phyloP scores from a whole-genome alignment of 2,329 filamentous ascomycete genomes.

The Elsinoe fawcettii region DNA sequence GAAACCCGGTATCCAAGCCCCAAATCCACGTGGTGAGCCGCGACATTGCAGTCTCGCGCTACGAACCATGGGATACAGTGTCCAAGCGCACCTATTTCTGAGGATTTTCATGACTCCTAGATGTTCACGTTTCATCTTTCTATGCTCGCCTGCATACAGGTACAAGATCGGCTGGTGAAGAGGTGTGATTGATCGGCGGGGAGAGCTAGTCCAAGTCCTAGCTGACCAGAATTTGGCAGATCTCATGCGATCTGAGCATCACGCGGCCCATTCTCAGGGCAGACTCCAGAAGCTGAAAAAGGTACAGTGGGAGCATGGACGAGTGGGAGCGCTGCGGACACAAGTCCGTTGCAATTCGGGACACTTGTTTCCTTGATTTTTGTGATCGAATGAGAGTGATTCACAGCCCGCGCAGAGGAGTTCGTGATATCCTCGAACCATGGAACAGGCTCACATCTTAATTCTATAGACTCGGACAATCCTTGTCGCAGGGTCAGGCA shows the following conservation, averaged over 20 bases:
- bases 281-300: not conserved
- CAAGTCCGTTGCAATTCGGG: not conserved
- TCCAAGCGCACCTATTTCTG: not conserved
- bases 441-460: slow-evolving; percentile 8
- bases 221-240: not conserved
- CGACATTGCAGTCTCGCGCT: slow-evolving; percentile 1
- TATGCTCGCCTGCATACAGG: not conserved
- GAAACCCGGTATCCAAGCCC: slow-evolving; percentile 1
- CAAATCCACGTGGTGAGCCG: slow-evolving; percentile 8
- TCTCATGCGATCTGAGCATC: not conserved
- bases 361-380: not conserved
- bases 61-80: not conserved
- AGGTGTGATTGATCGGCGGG: not conserved
- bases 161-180: not conserved
- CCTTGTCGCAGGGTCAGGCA: slow-evolving; percentile 13
- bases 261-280: not conserved
- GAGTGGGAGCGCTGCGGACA: not conserved
- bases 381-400: not conserved
- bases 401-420: not conserved
- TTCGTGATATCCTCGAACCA: slow-evolving; percentile 3
- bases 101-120: not conserved
- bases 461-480: not conserved
- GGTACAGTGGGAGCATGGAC: not conserved
- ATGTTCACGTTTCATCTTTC: not conserved
- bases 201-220: not conserved